Conservation (phyloP, 2,329 filamentous ascomycete species). For the Curvularia lunata region DNA sequence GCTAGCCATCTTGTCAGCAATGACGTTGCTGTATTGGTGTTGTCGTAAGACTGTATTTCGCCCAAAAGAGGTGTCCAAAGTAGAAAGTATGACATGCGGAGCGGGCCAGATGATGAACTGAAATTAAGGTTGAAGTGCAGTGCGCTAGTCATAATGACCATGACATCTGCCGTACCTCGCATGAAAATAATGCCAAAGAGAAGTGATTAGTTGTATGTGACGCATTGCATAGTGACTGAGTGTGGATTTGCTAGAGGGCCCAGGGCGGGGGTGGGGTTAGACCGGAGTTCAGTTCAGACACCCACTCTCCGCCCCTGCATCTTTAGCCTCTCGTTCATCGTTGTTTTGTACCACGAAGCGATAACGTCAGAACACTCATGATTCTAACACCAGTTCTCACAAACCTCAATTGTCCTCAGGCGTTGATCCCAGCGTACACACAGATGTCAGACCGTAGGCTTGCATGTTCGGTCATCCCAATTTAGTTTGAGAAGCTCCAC, state of each 20-base stretch:
- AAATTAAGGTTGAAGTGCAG: neutral
- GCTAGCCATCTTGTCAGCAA: no score
- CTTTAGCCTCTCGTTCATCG: neutral
- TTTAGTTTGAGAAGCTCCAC: neutral
- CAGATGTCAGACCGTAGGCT: neutral
- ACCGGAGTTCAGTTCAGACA: neutral
- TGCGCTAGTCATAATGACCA: neutral
- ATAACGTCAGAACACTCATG: neutral
- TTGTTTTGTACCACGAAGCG: neutral
- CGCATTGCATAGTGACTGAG: neutral
- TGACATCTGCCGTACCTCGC: neutral
- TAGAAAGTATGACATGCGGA: neutral
- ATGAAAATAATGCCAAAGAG: neutral
- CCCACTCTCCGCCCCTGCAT: neutral
- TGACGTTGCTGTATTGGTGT: neutral
- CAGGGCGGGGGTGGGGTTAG: neutral
- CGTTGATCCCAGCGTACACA: neutral
- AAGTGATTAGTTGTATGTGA: no score
- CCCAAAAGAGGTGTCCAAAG: neutral
- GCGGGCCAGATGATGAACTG: neutral
- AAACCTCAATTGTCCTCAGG: neutral
- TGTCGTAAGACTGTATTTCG: neutral
- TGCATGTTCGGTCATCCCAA: neutral
- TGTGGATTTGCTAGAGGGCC: neutral
- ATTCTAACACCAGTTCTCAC: neutral